A percentile compares a stretch with the other conserved stretches of the same genome.
Conservation (phyloP, 2,329 filamentous ascomycete genomes). For the Phaeosphaeriaceae sp. region DNA sequence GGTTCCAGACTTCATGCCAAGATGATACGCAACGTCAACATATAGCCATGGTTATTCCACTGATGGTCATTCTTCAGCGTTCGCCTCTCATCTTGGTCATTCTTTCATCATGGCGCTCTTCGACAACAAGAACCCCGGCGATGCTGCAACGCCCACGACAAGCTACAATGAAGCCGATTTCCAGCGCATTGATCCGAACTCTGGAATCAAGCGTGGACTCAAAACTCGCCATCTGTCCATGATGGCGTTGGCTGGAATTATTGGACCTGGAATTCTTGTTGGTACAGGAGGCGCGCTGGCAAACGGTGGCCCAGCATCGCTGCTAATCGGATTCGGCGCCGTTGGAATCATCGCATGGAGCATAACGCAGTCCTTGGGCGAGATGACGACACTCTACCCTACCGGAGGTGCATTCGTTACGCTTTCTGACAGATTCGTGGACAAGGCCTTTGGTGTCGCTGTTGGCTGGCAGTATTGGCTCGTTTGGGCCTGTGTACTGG, state of each 20-base stretch:
- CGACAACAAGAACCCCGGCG: conserved; percentile 25
- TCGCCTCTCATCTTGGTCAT: background rate
- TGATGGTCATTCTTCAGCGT: background rate
- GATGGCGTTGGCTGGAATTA: conserved; percentile 58
- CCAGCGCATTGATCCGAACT: conserved; percentile 61
- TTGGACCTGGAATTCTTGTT: conserved; percentile 74
- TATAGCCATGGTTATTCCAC: conserved; percentile 12
- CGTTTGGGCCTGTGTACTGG: conserved; percentile 70
- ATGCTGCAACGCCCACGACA: conserved; percentile 22
- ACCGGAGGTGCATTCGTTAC: conserved; percentile 75
- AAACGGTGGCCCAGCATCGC: conserved; percentile 72
- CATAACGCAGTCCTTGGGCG: conserved; percentile 77
- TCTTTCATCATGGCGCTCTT: conserved; percentile 24
- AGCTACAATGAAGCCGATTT: conserved; percentile 37
- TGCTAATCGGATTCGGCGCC: conserved; percentile 77
- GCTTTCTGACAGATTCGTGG: conserved; percentile 68
- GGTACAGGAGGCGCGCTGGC: conserved; percentile 73
- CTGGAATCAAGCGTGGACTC: conserved; percentile 72
- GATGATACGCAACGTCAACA: background rate
- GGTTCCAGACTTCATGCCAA: background rate
- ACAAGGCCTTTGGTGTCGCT: conserved; percentile 31
- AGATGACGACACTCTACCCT: conserved; percentile 76
- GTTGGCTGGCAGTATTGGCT: conserved; percentile 51
- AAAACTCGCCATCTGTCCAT: conserved; percentile 73
- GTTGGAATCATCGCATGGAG: conserved; percentile 72